These are phyloP conservation scores for Psilocybe subaeruginosa DNA, from an alignment of 768 basidiomycete species.

Conservation along the genomic window DNA sequence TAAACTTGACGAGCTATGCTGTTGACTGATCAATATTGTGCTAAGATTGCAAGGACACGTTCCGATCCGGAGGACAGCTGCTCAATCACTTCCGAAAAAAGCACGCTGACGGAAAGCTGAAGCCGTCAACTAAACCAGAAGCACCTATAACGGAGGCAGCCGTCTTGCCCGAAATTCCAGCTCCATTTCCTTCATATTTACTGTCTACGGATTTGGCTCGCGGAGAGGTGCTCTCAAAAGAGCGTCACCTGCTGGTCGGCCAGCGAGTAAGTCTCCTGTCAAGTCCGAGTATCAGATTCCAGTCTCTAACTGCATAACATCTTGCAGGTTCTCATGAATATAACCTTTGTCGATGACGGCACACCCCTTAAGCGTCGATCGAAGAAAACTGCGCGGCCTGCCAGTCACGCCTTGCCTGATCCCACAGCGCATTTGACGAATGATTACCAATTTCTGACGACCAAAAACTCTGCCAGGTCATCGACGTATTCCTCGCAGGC, in stretches of 20 bases:
- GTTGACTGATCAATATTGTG: not conserved
- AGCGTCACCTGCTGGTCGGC: constrained; percentile 52
- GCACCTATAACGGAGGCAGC: constrained; percentile 28
- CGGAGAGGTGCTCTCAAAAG: constrained; percentile 48
- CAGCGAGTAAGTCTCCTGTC: constrained; percentile 46
- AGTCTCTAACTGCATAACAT: constrained; percentile 1
- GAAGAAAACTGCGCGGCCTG: constrained; percentile 17
- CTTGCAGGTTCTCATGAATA: constrained; percentile 43
- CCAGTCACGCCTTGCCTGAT: constrained; percentile 9
- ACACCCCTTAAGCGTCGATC: constrained; percentile 17
- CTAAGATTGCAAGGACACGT: constrained; percentile 57
- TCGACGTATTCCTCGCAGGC: constrained; percentile 41
- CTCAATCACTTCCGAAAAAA: constrained; percentile 50
- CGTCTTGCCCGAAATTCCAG: constrained; percentile 40
- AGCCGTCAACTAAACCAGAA: constrained; percentile 37
- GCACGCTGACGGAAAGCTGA: constrained; percentile 37
- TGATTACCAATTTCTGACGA: constrained; percentile 56
- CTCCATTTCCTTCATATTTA: constrained; percentile 52
- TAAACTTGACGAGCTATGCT: not conserved
- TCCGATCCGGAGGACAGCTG: constrained; percentile 48
- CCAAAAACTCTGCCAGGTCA: constrained; percentile 40
- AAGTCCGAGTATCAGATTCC: not conserved
- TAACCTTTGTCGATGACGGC: constrained; percentile 25
- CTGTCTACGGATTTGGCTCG: constrained; percentile 45
- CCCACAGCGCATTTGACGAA: constrained; percentile 27